phyloP scores from a whole-genome alignment of 148 eudicot genomes.

The Amaranthus palmeri region DNA sequence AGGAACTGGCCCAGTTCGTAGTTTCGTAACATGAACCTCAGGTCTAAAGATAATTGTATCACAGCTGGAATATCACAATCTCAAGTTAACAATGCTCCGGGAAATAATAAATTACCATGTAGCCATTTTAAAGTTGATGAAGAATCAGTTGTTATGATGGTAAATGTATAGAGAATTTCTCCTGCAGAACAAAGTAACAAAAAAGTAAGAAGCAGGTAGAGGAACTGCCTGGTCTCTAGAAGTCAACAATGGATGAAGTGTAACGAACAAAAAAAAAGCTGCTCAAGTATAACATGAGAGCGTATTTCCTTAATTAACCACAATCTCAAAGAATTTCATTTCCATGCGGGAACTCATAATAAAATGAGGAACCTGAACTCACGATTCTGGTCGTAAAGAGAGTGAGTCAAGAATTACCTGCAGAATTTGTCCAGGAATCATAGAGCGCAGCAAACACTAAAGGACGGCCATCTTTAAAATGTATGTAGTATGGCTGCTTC shows the following conservation, averaged over 20 bases:
- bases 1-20: background rate
- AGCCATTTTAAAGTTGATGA: slow-evolving; percentile 81
- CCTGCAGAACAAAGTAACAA: slow-evolving; percentile 41
- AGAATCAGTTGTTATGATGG: slow-evolving; percentile 81
- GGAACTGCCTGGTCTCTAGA: background rate
- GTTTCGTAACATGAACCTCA: background rate
- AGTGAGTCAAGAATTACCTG: slow-evolving; percentile 46
- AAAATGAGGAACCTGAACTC: background rate
- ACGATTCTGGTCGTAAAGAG: background rate
- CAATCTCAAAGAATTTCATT: background rate
- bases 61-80: slow-evolving; percentile 1
- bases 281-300: background rate
- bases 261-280: background rate
- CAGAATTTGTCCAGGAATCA: slow-evolving; percentile 88
- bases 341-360: background rate
- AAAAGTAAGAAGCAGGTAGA: slow-evolving; percentile 3
- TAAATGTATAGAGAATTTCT: slow-evolving; percentile 71
- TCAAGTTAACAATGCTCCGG: background rate
- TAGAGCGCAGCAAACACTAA: slow-evolving; percentile 92
- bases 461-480: slow-evolving; percentile 76
- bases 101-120: slow-evolving; percentile 60
- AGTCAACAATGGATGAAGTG: background rate
- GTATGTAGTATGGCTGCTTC: slow-evolving; percentile 91
- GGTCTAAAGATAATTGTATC: background rate
- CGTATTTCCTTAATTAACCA: background rate